These are phyloP conservation scores for Neospermospora avenae DNA, from an alignment of 2,329 filamentous ascomycete species.

Conservation along the genomic window DNA sequence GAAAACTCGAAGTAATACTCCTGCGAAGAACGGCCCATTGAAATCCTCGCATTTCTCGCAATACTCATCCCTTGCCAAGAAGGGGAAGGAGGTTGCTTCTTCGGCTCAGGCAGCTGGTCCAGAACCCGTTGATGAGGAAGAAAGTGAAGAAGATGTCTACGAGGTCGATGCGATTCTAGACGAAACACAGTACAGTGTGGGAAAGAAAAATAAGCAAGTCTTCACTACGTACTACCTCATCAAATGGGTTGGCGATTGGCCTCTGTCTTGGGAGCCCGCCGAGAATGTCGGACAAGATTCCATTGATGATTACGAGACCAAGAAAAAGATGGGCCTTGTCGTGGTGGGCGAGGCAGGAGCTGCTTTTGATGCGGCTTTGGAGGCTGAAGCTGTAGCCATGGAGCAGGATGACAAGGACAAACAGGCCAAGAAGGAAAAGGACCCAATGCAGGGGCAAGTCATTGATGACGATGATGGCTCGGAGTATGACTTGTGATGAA, in stretches of 20 bases:
- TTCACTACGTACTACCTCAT: slow-evolving; percentile 26
- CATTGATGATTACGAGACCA: slow-evolving; percentile 18
- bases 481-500: background rate
- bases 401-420: background rate
- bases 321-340: background rate
- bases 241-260: slow-evolving; percentile 24
- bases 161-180: slow-evolving; percentile 26
- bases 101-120: background rate
- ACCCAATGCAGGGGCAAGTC: background rate
- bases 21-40: background rate
- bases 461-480: slow-evolving; percentile 1
- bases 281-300: slow-evolving; percentile 19
- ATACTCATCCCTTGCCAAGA: background rate
- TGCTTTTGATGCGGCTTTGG: background rate
- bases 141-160: slow-evolving; percentile 15
- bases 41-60: background rate
- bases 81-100: background rate
- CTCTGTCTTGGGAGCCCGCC: slow-evolving; percentile 28
- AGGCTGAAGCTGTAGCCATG: background rate
- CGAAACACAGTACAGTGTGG: slow-evolving; percentile 10
- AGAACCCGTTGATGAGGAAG: slow-evolving; percentile 7
- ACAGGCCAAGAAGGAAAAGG: background rate
- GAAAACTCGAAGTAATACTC: background rate
- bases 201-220: slow-evolving; percentile 13
- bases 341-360: background rate